Percentiles rank a stretch among this genome's conserved stretches.
These are phyloP conservation scores for Neophaeococcomyces mojaviensis DNA, from an alignment of 2,329 filamentous ascomycete species.

Conservation along the genomic window DNA sequence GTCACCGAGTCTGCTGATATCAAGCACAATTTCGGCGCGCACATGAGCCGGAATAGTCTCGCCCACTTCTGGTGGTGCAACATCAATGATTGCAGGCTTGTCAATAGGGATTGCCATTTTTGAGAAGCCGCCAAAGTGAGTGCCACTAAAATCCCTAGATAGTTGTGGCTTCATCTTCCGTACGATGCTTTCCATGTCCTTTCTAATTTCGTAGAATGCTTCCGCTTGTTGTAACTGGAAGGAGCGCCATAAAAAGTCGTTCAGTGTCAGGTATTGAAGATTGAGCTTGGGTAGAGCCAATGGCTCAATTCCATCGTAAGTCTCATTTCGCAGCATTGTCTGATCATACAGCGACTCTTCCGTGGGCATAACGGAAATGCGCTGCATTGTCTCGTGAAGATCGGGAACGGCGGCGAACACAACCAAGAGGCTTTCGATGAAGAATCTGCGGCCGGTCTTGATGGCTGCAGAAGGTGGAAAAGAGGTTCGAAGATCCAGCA, in stretches of 20 bases:
- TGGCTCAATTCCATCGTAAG: slow-evolving; percentile 78
- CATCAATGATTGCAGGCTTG: slow-evolving; percentile 80
- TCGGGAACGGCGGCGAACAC: slow-evolving; percentile 69
- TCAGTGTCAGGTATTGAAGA: slow-evolving; percentile 86
- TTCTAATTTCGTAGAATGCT: slow-evolving; percentile 86
- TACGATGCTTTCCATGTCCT: slow-evolving; percentile 77
- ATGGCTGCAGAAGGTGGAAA: slow-evolving; percentile 69
- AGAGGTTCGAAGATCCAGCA: slow-evolving; percentile 70
- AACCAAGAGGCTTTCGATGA: slow-evolving; percentile 62
- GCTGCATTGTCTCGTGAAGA: slow-evolving; percentile 70
- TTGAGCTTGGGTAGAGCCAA: slow-evolving; percentile 91
- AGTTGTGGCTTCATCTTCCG: slow-evolving; percentile 68
- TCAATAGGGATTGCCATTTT: slow-evolving; percentile 85
- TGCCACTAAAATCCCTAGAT: slow-evolving; percentile 56
- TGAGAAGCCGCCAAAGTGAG: slow-evolving; percentile 72
- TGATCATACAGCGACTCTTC: slow-evolving; percentile 72
- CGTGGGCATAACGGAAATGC: slow-evolving; percentile 72
- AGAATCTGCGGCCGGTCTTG: slow-evolving; percentile 47
- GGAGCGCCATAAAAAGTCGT: slow-evolving; percentile 94
- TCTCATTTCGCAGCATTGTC: slow-evolving; percentile 70
- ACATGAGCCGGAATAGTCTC: slow-evolving; percentile 76
- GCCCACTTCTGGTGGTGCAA: slow-evolving; percentile 74
- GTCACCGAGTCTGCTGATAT: slow-evolving; percentile 71
- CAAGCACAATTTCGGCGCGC: slow-evolving; percentile 75
- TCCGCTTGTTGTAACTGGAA: slow-evolving; percentile 84